These are phyloP conservation scores for Termitomyces sp. DNA, from an alignment of 768 basidiomycete genomes.

Conservation along the genomic window DNA sequence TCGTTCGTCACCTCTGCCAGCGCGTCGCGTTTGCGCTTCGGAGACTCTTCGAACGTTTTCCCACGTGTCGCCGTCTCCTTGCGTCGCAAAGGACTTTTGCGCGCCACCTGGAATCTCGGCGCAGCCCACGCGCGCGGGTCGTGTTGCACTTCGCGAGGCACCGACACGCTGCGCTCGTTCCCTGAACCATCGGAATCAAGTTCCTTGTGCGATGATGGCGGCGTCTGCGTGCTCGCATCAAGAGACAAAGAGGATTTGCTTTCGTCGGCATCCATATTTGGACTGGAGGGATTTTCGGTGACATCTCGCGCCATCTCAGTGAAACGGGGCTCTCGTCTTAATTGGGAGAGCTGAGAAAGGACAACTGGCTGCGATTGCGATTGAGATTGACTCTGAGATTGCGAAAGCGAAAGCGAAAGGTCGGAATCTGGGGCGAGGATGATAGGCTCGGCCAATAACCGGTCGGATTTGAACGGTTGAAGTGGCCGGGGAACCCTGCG, in stretches of 20 bases:
- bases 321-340: background rate
- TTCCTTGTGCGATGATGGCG: background rate
- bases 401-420: slow-evolving; percentile 34
- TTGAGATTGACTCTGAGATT: slow-evolving; percentile 29
- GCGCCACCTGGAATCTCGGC: slow-evolving; percentile 14
- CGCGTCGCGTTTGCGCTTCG: too few species aligned
- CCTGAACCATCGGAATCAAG: slow-evolving; percentile 14
- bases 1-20: too few species aligned
- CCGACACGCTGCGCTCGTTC: background rate
- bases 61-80: background rate
- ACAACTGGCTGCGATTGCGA: slow-evolving; percentile 18
- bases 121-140: slow-evolving; percentile 15
- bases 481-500: slow-evolving; percentile 45
- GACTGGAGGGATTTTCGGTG: too few species aligned
- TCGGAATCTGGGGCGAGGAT: slow-evolving; percentile 57
- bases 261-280: too few species aligned
- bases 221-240: too few species aligned
- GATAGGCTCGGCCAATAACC: slow-evolving; percentile 24
- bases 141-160: slow-evolving; percentile 6
- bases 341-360: slow-evolving; percentile 14
- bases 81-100: background rate
- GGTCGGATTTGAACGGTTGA: slow-evolving; percentile 22
- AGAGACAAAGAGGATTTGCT: too few species aligned
- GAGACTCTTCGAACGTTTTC: background rate
- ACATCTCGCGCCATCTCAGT: too few species aligned